These are phyloP conservation scores for Cyclospora cayetanensis DNA, from an alignment of 169 alveolate genomes.

Conservation along the genomic window DNA sequence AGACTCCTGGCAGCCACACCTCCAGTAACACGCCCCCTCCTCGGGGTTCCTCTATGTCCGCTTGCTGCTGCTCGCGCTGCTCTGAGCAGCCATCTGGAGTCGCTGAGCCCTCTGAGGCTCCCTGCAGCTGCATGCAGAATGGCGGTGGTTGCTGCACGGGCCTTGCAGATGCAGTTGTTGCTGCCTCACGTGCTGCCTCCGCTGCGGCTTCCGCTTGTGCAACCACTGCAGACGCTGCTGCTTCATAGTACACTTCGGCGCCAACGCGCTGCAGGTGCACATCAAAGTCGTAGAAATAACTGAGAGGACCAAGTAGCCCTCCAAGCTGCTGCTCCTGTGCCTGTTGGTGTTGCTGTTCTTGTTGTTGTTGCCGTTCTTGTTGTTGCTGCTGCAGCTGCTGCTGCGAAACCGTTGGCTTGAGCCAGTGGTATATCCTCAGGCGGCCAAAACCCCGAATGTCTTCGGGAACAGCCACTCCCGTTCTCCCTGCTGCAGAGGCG, in stretches of 20 bases:
- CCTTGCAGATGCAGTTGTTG: background rate
- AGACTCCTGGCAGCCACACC: constrained; percentile 42
- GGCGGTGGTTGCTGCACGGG: background rate
- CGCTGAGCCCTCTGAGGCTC: background rate
- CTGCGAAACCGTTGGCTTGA: background rate
- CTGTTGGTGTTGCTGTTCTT: background rate
- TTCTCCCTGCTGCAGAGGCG: background rate
- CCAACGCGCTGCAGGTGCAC: background rate
- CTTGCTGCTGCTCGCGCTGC: constrained; percentile 3
- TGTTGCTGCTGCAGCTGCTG: constrained; percentile 6
- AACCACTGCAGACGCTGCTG: background rate
- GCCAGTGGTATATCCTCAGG: background rate
- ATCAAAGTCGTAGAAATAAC: background rate
- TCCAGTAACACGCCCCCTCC: constrained; percentile 33
- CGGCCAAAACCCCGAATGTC: constrained; percentile 7
- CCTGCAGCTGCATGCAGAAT: background rate
- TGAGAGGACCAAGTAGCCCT: background rate
- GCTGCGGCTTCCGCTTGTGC: background rate
- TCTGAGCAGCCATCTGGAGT: background rate
- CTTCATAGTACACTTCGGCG: background rate
- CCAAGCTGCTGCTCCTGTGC: constrained; percentile 9
- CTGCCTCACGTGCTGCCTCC: background rate
- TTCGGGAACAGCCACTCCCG: constrained; percentile 1
- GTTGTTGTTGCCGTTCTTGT: background rate
- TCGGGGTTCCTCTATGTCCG: background rate